Evolutionary conservation across 306 rosid species (phyloP).

Genomic region (Vigna nakashimae): DNA sequence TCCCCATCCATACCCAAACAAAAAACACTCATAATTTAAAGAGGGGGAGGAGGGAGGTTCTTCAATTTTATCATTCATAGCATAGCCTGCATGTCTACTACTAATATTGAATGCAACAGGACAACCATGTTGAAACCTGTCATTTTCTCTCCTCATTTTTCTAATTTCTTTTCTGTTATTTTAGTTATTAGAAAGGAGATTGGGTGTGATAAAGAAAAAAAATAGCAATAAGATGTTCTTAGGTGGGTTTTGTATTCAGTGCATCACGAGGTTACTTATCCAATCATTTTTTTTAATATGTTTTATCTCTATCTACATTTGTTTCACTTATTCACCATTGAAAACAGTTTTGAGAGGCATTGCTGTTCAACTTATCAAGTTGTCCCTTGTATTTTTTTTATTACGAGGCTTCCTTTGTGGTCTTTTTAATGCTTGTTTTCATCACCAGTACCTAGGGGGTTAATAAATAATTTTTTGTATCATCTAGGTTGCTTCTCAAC

Average conservation of each 20-base stretch:
- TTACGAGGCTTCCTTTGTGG: slow-evolving; percentile 2
- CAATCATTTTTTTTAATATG: neutral
- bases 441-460: slow-evolving; percentile 27
- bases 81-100: neutral
- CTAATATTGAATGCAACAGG: slow-evolving; percentile 16
- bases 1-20: neutral
- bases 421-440: slow-evolving; percentile 32
- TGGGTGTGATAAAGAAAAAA: neutral
- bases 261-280: slow-evolving; percentile 13
- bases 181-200: slow-evolving; percentile 9
- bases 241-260: slow-evolving; percentile 24
- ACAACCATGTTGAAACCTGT: neutral
- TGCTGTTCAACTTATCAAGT: neutral
- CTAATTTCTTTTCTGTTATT: slow-evolving; percentile 10
- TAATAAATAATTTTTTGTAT: slow-evolving; percentile 36
- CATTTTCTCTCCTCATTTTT: slow-evolving; percentile 9
- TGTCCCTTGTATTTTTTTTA: slow-evolving; percentile 24
- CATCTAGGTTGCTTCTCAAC: slow-evolving; percentile 93
- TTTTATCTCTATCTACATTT: slow-evolving; percentile 7
- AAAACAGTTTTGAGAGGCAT: neutral
- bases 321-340: slow-evolving; percentile 17
- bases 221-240: neutral
- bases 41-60: neutral
- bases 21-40: neutral
- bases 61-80: neutral